Evolutionary conservation across 1,139 yeast species (phyloP), one percentile per base, ranked within the genome.

Genomic region (Yamadazyma friedrichii): DNA sequence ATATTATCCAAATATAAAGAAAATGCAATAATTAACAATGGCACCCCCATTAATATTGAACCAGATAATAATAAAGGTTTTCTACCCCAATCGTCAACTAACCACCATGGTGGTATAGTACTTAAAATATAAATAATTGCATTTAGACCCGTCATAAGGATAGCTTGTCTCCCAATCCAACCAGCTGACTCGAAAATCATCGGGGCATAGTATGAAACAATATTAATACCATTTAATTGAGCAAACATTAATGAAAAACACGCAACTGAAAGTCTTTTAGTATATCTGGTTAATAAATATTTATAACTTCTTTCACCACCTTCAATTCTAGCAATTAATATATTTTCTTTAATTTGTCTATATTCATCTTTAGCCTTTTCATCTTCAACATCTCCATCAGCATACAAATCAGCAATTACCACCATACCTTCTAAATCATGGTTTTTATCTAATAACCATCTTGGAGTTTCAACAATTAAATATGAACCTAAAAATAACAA

Each of bases 141-240:
- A 59, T 89, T 91, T 50, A 87, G 74, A n/a, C 97, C 97, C 0
- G 97, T 88, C 95, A 89, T 88, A 46, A 88, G 74, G 46, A 89
- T 80, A 2, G 97, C 96, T 52, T 80, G 79, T 48, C 95, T 71
- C 20, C 96, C 97, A 11, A 76, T 65, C 96, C 96, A 89, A 20
- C 97, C 97, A 2, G 97, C 97, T 55, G 87, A 87, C 61, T 88
- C 96, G 62, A 89, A 91, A 36, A 89, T 94, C 65, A 89, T 71
- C 1, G 97, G 96, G 1, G 96, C 96, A 64, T 89, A 89, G 65
- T 89, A 91, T 1, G 95, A 83, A 42, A 91, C 88, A 45, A 91
- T 91, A 56, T 89, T 89, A 61, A 89, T 91, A 54, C 98, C 98
- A 56, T 88, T 87, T 58, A 89, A 70, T 62, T 89, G 98, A 3